phyloP scores from a whole-genome alignment of 108 stramenopile genomes.

The Nitzschia inconspicua region DNA sequence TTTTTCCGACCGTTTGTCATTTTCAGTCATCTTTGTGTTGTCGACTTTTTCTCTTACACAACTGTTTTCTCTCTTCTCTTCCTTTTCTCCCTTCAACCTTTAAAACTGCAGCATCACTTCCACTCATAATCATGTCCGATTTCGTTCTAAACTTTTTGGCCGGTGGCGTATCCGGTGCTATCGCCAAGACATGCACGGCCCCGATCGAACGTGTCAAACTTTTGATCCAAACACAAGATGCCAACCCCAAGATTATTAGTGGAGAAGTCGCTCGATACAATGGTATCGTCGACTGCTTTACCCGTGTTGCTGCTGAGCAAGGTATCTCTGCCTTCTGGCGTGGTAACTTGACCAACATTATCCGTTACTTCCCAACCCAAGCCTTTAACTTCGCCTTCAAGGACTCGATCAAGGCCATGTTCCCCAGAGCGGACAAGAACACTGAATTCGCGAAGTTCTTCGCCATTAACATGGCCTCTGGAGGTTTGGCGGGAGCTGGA shows the following conservation, averaged over 20 bases:
- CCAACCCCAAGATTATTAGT: slow-evolving; percentile 95
- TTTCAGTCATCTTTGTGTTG: not conserved
- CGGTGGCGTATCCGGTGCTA: slow-evolving; percentile 92
- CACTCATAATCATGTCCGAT: slow-evolving; percentile 42
- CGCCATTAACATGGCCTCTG: slow-evolving; percentile 95
- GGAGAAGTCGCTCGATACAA: slow-evolving; percentile 96
- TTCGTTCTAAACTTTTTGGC: slow-evolving; percentile 89
- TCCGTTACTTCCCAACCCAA: slow-evolving; percentile 99
- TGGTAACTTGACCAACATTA: slow-evolving; percentile 98
- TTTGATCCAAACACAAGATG: slow-evolving; percentile 96
- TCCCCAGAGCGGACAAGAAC: slow-evolving; percentile 97
- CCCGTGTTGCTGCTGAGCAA: slow-evolving; percentile 93
- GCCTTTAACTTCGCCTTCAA: slow-evolving; percentile 99
- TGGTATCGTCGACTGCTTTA: slow-evolving; percentile 94
- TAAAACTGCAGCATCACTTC: too few species aligned
- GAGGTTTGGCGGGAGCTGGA: slow-evolving; percentile 96
- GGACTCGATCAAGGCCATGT: slow-evolving; percentile 95
- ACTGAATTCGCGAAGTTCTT: slow-evolving; percentile 95
- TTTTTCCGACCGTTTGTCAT: too few species aligned
- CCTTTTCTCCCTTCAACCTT: not conserved
- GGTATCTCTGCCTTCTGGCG: slow-evolving; percentile 93
- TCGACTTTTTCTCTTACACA: not conserved
- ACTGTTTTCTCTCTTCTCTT: not conserved
- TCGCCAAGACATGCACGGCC: slow-evolving; percentile 95
- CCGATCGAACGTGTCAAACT: slow-evolving; percentile 99